A percentile compares a stretch with the other conserved stretches of the same genome.
phyloP scores from a whole-genome alignment of 257 asterid species.

The Jaltomata sinuosa region DNA sequence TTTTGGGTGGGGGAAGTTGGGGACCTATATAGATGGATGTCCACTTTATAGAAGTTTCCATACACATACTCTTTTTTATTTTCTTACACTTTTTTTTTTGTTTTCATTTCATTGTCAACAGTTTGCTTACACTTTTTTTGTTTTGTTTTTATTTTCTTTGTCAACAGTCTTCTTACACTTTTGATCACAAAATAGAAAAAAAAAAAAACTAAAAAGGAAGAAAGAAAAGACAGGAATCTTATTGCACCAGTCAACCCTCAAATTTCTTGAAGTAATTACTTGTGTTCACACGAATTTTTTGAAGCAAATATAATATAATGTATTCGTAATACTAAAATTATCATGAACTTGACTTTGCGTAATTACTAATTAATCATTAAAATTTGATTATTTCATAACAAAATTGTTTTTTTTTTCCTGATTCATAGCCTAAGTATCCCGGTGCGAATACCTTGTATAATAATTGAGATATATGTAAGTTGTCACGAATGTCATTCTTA shows the following conservation, averaged over 20 bases:
- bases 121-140: background rate
- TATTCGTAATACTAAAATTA: too few species aligned
- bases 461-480: too few species aligned
- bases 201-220: background rate
- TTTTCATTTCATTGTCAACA: background rate
- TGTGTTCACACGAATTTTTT: background rate
- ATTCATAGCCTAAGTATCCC: too few species aligned
- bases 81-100: background rate
- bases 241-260: background rate
- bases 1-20: background rate
- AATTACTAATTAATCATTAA: too few species aligned
- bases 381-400: background rate
- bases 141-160: too few species aligned
- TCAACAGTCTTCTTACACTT: background rate
- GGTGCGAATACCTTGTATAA: too few species aligned
- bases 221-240: background rate
- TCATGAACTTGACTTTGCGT: background rate
- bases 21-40: background rate
- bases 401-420: background rate
- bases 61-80: background rate
- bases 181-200: background rate
- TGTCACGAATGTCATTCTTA: too few species aligned
- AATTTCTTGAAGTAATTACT: background rate
- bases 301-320: background rate
- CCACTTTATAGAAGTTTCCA: background rate